Evolutionary conservation across 495 filamentous ascomycete species (phyloP).

Genomic region (Talaromyces liani): DNA sequence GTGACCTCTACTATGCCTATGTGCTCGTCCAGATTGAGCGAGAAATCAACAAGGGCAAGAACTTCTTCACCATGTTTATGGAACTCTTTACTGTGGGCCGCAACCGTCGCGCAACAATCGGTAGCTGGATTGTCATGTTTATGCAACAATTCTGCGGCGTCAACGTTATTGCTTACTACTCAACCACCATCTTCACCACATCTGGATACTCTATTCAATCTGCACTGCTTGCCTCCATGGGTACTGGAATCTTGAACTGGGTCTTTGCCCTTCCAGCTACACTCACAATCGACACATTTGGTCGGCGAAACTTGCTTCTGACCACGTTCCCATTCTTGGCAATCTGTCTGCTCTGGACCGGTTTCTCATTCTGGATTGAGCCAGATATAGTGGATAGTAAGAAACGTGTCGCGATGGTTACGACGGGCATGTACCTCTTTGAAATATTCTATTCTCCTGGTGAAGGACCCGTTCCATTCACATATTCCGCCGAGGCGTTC

Average conservation of each 20-base stretch:
- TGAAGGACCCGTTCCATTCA: slow-evolving; percentile 49
- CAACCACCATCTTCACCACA: slow-evolving; percentile 47
- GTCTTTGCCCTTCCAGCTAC: slow-evolving; percentile 60
- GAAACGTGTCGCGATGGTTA: slow-evolving; percentile 37
- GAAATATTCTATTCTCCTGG: slow-evolving; percentile 49
- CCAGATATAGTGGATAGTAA: slow-evolving; percentile 18
- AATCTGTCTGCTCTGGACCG: slow-evolving; percentile 49
- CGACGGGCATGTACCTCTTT: slow-evolving; percentile 45
- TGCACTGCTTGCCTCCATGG: slow-evolving; percentile 50
- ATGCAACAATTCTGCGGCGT: slow-evolving; percentile 47
- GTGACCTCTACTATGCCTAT: slow-evolving; percentile 50
- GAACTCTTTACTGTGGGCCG: slow-evolving; percentile 49
- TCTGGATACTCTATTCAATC: slow-evolving; percentile 36
- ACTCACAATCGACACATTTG: slow-evolving; percentile 61
- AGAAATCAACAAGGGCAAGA: slow-evolving; percentile 34
- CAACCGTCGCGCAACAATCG: slow-evolving; percentile 46
- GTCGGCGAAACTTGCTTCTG: slow-evolving; percentile 53
- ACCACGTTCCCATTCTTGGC: slow-evolving; percentile 59
- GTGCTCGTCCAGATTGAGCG: slow-evolving; percentile 38
- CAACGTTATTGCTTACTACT: slow-evolving; percentile 48
- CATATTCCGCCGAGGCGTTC: slow-evolving; percentile 54
- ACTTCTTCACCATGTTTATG: slow-evolving; percentile 41
- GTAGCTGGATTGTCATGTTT: slow-evolving; percentile 44
- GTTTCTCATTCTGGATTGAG: slow-evolving; percentile 51
- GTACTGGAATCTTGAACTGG: slow-evolving; percentile 59